Evolutionary conservation across 305 asterid species (phyloP), one percentile per base, ranked within the genome.

Genomic region (Plantago rigida): DNA sequence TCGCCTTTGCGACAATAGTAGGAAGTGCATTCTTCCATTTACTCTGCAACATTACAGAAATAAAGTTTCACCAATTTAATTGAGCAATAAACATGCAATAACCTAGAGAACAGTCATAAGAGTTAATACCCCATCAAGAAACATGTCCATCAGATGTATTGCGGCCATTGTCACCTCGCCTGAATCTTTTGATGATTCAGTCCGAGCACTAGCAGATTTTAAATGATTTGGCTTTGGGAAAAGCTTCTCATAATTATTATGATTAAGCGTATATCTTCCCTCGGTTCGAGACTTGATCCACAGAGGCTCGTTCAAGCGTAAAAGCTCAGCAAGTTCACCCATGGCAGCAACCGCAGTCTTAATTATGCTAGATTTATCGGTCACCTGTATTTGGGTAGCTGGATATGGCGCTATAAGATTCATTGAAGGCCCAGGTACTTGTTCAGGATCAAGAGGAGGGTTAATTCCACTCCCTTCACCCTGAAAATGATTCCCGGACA

Each of bases 21-120:
- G 87, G 80, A 64, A 89, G 82, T 71, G 78, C 51, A 15, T 83
- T 84, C 79, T 70, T 78, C 87, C 84, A 83, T 67, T 82, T 83
- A 59, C 71, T 62, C 95, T 87, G 72, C 52, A 77, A 65, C 31
- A 66, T 64, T 15, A 55, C 13, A 49, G 66, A 54, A 50, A 39
- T 8, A 39, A n/a, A 15, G 13, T 15, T 53, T 12, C 55, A 24
- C 28, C 24, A 61, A 22, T 44, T 9, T 52, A 6, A 61, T 57
- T 39, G 10, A 41, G 13, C 3, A 3, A 2, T 11, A 1, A 41
- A 41, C 46, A 9, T 1, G 46, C 9, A 3, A 41, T 41, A 9
- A 69, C 13, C 24, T 46, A 51, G 60, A 52, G 8, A 47, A 63
- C 52, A 56, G 10, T 60, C n/a, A 14, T 48, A 17, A 67, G 60